phyloP scores from a whole-genome alignment of 805 yeast genomes.

The Metschnikowia gelsemii region DNA sequence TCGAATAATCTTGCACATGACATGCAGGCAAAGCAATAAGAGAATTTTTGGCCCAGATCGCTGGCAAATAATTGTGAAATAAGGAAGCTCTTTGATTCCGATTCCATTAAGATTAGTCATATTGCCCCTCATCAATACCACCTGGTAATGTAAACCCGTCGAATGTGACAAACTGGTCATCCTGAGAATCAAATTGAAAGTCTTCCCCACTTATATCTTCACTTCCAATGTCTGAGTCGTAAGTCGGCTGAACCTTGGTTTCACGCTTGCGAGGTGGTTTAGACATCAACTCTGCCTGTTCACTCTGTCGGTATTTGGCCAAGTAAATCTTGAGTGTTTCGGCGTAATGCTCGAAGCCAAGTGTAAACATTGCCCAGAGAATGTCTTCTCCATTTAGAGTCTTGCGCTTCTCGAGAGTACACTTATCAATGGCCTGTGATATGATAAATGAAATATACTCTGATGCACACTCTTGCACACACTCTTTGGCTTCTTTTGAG shows the following conservation, averaged over 20 bases:
- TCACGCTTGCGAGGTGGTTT: slow-evolving; percentile 12
- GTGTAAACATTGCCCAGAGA: slow-evolving; percentile 58
- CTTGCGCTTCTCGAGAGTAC: slow-evolving; percentile 62
- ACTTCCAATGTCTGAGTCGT: slow-evolving; percentile 6
- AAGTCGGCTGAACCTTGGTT: background rate
- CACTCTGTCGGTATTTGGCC: slow-evolving; percentile 59
- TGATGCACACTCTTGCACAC: slow-evolving; percentile 69
- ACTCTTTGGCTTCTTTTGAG: slow-evolving; percentile 76
- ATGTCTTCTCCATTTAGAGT: slow-evolving; percentile 73
- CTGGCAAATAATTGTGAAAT: background rate
- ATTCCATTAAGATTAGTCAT: background rate
- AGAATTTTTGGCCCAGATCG: background rate
- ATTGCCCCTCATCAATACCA: background rate
- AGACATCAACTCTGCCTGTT: slow-evolving; percentile 16
- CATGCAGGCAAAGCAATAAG: no score
- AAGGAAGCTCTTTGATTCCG: background rate
- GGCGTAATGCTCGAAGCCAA: slow-evolving; percentile 69
- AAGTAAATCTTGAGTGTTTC: slow-evolving; percentile 67
- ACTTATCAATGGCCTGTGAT: slow-evolving; percentile 62
- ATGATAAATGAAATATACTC: slow-evolving; percentile 70
- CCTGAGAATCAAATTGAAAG: slow-evolving; percentile 9
- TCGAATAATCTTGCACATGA: no score
- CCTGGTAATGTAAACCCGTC: slow-evolving; percentile 11
- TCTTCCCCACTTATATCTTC: slow-evolving; percentile 7
- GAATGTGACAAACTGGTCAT: slow-evolving; percentile 10